These are phyloP conservation scores for Eucalyptus curtisii DNA, from an alignment of 345 rosid species.

Conservation along the genomic window DNA sequence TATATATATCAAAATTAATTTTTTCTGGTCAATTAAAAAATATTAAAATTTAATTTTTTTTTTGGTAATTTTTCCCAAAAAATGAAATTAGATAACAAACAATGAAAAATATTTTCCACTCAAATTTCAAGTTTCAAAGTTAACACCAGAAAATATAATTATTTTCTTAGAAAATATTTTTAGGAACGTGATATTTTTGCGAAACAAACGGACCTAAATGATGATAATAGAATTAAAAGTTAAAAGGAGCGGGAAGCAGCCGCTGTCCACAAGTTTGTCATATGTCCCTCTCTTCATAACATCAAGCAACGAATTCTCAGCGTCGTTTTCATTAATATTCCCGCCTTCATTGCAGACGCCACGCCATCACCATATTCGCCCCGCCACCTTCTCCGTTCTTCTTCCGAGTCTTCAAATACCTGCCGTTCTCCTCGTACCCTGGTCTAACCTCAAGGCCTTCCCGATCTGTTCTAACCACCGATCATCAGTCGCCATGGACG, in stretches of 20 bases:
- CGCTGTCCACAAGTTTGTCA: background rate
- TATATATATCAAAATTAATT: no score
- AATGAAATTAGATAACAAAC: no score
- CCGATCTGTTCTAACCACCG: background rate
- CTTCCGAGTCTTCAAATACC: background rate
- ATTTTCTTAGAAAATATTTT: no score
- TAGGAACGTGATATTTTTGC: no score
- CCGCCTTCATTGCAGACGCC: background rate
- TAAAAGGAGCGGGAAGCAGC: background rate
- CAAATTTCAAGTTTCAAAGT: no score
- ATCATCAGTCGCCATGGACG: slow-evolving; percentile 44
- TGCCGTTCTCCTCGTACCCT: background rate
- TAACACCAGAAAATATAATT: no score
- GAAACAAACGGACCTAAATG: no score
- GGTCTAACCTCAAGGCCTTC: background rate
- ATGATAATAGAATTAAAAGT: background rate
- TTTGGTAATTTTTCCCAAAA: no score
- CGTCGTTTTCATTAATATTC: background rate
- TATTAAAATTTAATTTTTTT: no score
- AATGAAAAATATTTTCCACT: no score
- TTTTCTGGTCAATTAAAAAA: no score
- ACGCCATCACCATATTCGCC: background rate
- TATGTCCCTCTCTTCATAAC: background rate
- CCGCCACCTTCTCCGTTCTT: background rate
- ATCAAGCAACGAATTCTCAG: background rate